Evolutionary conservation across 805 yeast genomes (phyloP).

Genomic region (Pichia eremophila): DNA sequence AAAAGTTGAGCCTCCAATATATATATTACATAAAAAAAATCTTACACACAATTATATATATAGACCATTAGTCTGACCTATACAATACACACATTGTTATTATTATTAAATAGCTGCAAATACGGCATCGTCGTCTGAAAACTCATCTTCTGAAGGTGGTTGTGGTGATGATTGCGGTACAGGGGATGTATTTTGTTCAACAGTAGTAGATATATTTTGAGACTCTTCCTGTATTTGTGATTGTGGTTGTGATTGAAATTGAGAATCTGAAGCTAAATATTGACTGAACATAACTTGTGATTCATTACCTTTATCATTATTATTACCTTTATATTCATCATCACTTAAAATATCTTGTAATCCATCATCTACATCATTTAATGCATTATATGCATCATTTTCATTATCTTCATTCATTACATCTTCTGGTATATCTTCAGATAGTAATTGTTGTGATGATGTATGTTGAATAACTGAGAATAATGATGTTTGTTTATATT

Average conservation of each 20-base stretch:
- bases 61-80: too few relatives aligned
- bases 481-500: slow-evolving; percentile 4
- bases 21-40: too few relatives aligned
- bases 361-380: not conserved
- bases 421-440: not conserved
- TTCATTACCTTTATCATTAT: not conserved
- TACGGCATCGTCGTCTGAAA: slow-evolving; percentile 8
- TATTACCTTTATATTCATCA: not conserved
- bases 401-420: not conserved
- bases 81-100: not conserved
- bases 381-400: not conserved
- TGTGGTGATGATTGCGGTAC: not conserved
- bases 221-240: not conserved
- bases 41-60: too few relatives aligned
- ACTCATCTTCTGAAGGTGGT: slow-evolving; percentile 8
- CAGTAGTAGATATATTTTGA: not conserved
- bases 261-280: not conserved
- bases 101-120: not conserved
- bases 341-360: not conserved
- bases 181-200: not conserved
- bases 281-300: not conserved
- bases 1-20: too few relatives aligned
- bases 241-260: not conserved
- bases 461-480: slow-evolving; percentile 9
- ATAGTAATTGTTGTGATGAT: slow-evolving; percentile 7